Percentiles rank a stretch among this genome's conserved stretches.
These are phyloP conservation scores for Chrysochromulina parva DNA, from an alignment of 78 protist genomes.

Conservation along the genomic window DNA sequence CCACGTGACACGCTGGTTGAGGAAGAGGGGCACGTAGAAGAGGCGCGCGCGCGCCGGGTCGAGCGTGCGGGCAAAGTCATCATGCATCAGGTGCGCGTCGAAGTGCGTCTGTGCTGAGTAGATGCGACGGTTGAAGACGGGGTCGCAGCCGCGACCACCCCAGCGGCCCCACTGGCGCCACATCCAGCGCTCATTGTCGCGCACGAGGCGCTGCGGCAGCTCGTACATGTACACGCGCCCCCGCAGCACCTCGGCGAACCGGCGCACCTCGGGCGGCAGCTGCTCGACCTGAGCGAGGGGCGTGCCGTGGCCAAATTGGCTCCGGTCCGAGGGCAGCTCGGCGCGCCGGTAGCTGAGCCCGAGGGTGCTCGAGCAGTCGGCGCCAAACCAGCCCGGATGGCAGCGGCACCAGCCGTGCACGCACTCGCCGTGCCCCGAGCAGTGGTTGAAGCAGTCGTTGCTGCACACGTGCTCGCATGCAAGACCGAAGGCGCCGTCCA, in stretches of 20 bases:
- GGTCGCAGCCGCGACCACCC: background rate
- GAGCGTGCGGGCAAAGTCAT: constrained; percentile 15
- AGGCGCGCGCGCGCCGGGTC: background rate
- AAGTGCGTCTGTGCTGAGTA: constrained; percentile 9
- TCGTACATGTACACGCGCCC: background rate
- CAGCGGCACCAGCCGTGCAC: constrained; percentile 25
- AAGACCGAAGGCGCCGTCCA: background rate
- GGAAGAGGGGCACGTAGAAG: constrained; percentile 15
- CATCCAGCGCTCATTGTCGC: constrained; percentile 5
- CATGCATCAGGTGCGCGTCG: constrained; percentile 7
- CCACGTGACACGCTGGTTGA: constrained; percentile 25
- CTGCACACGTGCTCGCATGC: background rate
- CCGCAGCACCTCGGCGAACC: background rate
- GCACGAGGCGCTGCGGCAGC: background rate
- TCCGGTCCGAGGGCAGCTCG: background rate
- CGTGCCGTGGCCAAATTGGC: background rate
- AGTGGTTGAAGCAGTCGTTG: constrained; percentile 22
- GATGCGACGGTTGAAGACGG: constrained; percentile 1
- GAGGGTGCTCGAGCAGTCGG: background rate
- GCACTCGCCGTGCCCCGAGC: constrained; percentile 24
- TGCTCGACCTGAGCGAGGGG: background rate
- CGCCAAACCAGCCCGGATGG: constrained; percentile 4
- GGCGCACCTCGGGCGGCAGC: background rate
- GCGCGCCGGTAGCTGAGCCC: background rate
- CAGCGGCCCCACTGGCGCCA: background rate